phyloP scores from a whole-genome alignment of 305 asterid species.

The Fraxinus platypoda region DNA sequence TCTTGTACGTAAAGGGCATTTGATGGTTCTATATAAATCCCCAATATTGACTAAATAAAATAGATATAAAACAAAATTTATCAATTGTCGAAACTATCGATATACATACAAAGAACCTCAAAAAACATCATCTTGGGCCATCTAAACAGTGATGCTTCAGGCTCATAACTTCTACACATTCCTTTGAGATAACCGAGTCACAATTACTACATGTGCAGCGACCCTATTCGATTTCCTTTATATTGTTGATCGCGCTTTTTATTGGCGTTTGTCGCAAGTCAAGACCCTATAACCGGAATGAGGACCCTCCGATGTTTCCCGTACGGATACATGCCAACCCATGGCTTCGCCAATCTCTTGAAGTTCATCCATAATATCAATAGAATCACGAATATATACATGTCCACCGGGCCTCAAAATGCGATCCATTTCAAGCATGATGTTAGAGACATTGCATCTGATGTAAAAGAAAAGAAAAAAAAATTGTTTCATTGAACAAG shows the following conservation, averaged over 20 bases:
- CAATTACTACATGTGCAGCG: slow-evolving; percentile 5
- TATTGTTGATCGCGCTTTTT: slow-evolving; percentile 27
- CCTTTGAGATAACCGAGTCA: not conserved
- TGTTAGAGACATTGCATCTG: slow-evolving; percentile 72
- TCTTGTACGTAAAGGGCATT: not conserved
- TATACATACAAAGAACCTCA: not conserved
- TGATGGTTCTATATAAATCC: not conserved
- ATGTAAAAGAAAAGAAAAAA: not conserved
- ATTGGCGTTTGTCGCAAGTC: slow-evolving; percentile 56
- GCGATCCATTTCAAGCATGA: slow-evolving; percentile 92
- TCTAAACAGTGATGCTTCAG: slow-evolving; percentile 4
- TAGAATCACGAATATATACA: slow-evolving; percentile 69
- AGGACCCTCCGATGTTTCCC: slow-evolving; percentile 90
- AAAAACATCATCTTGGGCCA: not conserved
- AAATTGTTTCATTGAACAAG: not conserved
- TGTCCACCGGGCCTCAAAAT: slow-evolving; percentile 81
- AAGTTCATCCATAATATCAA: slow-evolving; percentile 68
- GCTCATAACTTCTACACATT: not conserved
- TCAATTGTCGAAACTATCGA: not conserved
- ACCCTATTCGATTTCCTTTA: not conserved
- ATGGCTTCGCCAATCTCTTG: slow-evolving; percentile 62
- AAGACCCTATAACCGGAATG: slow-evolving; percentile 70
- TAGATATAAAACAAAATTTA: not conserved
- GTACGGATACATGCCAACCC: slow-evolving; percentile 63
- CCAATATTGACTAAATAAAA: not conserved